Percentiles rank a stretch among this genome's conserved stretches.
Evolutionary conservation across 805 yeast species (phyloP).

Genomic region (Kodamaea laetipori): DNA sequence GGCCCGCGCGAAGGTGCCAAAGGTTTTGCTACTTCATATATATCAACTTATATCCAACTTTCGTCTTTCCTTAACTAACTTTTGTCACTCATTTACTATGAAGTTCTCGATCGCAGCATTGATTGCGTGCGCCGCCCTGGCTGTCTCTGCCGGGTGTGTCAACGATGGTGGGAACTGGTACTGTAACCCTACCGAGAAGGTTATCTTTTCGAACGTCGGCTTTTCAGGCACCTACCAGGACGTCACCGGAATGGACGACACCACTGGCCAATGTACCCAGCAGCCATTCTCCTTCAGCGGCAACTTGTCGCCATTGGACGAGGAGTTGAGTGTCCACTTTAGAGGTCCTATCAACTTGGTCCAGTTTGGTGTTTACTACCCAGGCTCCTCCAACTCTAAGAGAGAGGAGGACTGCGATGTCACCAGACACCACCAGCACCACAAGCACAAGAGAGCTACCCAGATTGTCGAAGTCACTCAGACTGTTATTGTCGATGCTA

Average conservation of each 20-base stretch:
- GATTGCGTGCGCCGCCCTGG: conserved; percentile 24
- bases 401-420: conserved; percentile 51
- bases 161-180: conserved; percentile 36
- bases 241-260: conserved; percentile 76
- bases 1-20: neutral
- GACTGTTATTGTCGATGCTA: conserved; percentile 67
- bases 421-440: conserved; percentile 47
- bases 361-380: conserved; percentile 90
- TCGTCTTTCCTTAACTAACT: conserved; percentile 14
- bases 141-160: conserved; percentile 24
- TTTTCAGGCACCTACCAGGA: conserved; percentile 81
- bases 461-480: conserved; percentile 73
- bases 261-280: conserved; percentile 71
- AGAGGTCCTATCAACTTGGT: conserved; percentile 82
- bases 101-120: conserved; percentile 26
- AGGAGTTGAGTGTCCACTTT: conserved; percentile 85
- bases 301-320: conserved; percentile 74
- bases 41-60: conserved; percentile 10
- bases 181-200: conserved; percentile 70
- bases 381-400: conserved; percentile 44
- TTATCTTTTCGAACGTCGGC: conserved; percentile 73
- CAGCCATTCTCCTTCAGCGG: conserved; percentile 63
- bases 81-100: conserved; percentile 20
- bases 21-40: conserved; percentile 3
- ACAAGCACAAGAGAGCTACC: conserved; percentile 62